Evolutionary conservation across 306 rosid genomes (phyloP), one percentile per base, ranked within the genome.

Genomic region (Oemleria cerasiformis): DNA sequence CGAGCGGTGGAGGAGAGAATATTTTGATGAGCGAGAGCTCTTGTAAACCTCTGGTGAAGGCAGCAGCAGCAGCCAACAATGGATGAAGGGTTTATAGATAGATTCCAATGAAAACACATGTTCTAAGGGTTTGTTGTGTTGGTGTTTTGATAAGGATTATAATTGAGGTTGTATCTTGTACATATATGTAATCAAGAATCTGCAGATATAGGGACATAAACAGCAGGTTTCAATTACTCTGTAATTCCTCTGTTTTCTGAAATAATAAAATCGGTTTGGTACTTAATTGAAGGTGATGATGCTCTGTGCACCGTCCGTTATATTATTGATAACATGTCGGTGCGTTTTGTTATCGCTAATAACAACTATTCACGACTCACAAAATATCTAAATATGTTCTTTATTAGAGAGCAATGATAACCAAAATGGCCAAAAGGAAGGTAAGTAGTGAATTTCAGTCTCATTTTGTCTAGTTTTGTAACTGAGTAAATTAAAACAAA

Each of bases 11-110:
- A 59, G 89, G 76, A 19, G 94, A 84, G 7, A 70, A 82, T 19
- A 20, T 76, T 68, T 66, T 79, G 30, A 61, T 77, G 8, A 73
- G 77, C 59, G 97, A 93, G 80, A 91, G 92, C 88, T 88, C 94
- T 45, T 68, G 86, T 66, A 93, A 86, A 62, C 96, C 97, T 54
- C 77, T 91, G 14, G 96, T 86, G 51, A 81, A 77, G 48, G 87
- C 90, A 66, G 79, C 81, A 25, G 84, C 75, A 19, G 78, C 68
- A 79, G 73, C 65, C 63, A 76, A 56, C 62, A 23, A 38, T 51
- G 41, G 53, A 19, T 42, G 10, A 55, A 48, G 64, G 41, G n/a
- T 45, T 54, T 8, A 7, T 9, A 39, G 48, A 30, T 38, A 8
- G 16, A 47, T 47, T 47, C n/a, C 60, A 48, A 48, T 10, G 56